These are phyloP conservation scores for Zanthoxylum bungeanum DNA, from an alignment of 345 rosid species.

Conservation along the genomic window DNA sequence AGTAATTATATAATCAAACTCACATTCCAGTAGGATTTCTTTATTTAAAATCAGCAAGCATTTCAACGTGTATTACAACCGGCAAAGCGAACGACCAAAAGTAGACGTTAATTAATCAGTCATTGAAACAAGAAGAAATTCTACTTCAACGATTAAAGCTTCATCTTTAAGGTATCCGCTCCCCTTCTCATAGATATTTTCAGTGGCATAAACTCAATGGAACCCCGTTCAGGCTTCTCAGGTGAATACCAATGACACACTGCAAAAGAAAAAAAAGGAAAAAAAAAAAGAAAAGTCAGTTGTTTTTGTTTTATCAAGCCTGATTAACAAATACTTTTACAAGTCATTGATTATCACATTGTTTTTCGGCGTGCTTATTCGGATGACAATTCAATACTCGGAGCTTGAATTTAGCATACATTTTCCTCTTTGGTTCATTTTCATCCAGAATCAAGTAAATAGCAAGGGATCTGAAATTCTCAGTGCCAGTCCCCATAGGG, in stretches of 20 bases:
- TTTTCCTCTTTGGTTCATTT: neutral
- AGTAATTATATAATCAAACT: no score
- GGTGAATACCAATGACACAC: neutral
- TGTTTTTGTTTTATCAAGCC: no score
- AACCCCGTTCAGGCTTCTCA: neutral
- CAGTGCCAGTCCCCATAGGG: neutral
- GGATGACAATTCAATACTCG: neutral
- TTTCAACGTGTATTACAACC: no score
- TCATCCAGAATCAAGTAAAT: neutral
- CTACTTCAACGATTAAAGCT: neutral
- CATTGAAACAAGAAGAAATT: neutral
- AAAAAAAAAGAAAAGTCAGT: neutral
- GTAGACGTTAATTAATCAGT: neutral
- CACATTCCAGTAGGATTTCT: no score
- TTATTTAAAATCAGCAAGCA: no score
- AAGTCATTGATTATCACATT: neutral
- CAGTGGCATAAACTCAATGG: neutral
- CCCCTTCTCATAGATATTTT: neutral
- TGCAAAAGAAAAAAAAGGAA: neutral
- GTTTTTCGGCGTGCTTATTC: neutral
- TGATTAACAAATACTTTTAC: neutral
- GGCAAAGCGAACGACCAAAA: no score
- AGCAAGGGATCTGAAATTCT: neutral
- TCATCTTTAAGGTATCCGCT: neutral
- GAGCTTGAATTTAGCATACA: conserved; percentile 2